A percentile compares a stretch with the other conserved stretches of the same genome.
phyloP scores from a whole-genome alignment of 345 rosid species.

The Gossypium australe region DNA sequence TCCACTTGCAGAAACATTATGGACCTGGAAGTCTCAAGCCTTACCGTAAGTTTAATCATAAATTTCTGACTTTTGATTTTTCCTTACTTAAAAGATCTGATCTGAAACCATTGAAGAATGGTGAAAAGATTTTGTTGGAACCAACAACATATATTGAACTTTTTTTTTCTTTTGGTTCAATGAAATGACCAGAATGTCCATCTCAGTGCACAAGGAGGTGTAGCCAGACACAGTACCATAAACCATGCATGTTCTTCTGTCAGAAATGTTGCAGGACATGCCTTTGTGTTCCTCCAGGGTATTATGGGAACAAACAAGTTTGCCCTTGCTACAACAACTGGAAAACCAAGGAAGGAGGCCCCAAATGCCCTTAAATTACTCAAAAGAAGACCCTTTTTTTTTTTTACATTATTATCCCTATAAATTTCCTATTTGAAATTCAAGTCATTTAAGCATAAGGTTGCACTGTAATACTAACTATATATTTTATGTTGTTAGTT shows the following conservation, averaged over 20 bases:
- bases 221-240: conserved; percentile 41
- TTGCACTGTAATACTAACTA: background rate
- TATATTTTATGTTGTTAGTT: background rate
- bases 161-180: too few species aligned
- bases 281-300: conserved; percentile 76
- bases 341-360: conserved; percentile 68
- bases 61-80: background rate
- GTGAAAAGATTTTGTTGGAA: background rate
- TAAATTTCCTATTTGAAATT: background rate
- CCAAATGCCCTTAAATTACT: conserved; percentile 53
- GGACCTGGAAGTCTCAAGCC: conserved; percentile 47
- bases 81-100: background rate
- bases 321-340: conserved; percentile 80
- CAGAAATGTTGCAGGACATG: conserved; percentile 68
- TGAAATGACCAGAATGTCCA: conserved; percentile 58
- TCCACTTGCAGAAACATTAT: conserved; percentile 27
- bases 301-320: conserved; percentile 47
- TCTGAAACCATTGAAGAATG: background rate
- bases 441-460: background rate
- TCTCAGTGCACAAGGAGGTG: conserved; percentile 56
- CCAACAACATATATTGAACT: background rate
- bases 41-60: conserved; percentile 31
- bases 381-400: conserved; percentile 13
- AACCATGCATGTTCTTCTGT: conserved; percentile 61
- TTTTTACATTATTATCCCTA: background rate